These are phyloP conservation scores for Sporisorium iseilematis-ciliati DNA, from an alignment of 1,284 basidiomycete genomes.

Conservation along the genomic window DNA sequence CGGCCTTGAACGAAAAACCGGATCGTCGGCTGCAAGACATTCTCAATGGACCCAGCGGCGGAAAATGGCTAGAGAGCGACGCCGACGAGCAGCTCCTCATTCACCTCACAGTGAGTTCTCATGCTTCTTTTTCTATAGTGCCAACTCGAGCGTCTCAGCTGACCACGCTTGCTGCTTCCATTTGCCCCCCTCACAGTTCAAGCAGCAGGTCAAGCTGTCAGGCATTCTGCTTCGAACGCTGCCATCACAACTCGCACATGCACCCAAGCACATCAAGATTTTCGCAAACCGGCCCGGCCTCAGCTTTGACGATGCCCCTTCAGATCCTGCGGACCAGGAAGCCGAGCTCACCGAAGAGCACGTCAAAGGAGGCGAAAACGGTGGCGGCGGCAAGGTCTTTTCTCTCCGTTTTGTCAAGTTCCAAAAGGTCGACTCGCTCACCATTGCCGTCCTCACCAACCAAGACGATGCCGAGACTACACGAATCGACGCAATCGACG, in stretches of 20 bases:
- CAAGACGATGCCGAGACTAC: slow-evolving; percentile 81
- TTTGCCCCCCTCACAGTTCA: slow-evolving; percentile 74
- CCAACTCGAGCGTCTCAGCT: background rate
- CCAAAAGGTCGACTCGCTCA: slow-evolving; percentile 75
- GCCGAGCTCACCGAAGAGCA: slow-evolving; percentile 70
- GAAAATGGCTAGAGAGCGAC: slow-evolving; percentile 81
- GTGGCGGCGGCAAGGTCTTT: slow-evolving; percentile 74
- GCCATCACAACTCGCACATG: slow-evolving; percentile 28
- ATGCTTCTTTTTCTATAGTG: background rate
- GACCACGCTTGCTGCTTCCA: background rate
- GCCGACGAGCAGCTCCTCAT: slow-evolving; percentile 79
- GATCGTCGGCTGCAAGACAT: slow-evolving; percentile 75
- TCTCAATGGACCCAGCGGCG: slow-evolving; percentile 72
- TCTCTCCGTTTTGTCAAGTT: slow-evolving; percentile 81
- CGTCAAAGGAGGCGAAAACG: slow-evolving; percentile 38
- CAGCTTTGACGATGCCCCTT: slow-evolving; percentile 70
- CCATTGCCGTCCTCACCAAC: slow-evolving; percentile 84
- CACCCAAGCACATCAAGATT: slow-evolving; percentile 55
- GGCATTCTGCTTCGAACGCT: slow-evolving; percentile 76
- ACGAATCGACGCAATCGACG: slow-evolving; percentile 81
- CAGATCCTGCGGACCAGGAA: slow-evolving; percentile 70
- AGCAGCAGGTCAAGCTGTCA: slow-evolving; percentile 81
- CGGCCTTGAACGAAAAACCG: slow-evolving; percentile 80
- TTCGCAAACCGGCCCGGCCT: slow-evolving; percentile 67
- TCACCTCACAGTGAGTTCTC: slow-evolving; percentile 31